Evolutionary conservation across 108 stramenopile species (phyloP).

Genomic region (Epipyxis sp.): DNA sequence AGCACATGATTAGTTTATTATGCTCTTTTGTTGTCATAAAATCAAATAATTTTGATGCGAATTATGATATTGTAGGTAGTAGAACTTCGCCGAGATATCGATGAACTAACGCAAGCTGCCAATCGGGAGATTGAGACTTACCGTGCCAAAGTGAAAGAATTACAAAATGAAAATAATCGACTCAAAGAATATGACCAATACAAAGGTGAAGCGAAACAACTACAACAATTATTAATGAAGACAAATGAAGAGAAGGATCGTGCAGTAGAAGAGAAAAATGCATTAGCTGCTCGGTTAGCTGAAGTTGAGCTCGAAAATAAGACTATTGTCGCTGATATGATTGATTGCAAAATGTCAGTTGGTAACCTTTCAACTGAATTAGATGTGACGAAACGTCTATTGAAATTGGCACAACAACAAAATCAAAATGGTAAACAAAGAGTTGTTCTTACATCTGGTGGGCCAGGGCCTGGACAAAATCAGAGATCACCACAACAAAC

Average conservation of each 20-base stretch:
- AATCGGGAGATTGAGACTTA: background rate
- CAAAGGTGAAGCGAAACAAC: background rate
- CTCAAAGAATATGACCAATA: background rate
- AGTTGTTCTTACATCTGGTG: too few relatives aligned
- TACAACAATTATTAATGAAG: background rate
- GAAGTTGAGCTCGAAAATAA: background rate
- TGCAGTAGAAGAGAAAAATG: background rate
- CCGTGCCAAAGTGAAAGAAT: background rate
- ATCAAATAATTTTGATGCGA: too few relatives aligned
- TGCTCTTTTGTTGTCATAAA: too few relatives aligned
- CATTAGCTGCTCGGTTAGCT: background rate
- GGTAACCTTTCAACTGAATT: background rate
- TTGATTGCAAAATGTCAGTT: background rate
- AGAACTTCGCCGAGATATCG: too few relatives aligned
- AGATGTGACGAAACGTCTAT: background rate
- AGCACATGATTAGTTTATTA: too few relatives aligned
- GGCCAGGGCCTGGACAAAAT: too few relatives aligned
- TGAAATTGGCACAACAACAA: slow-evolving; percentile 3
- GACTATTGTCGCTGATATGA: background rate
- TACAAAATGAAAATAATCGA: background rate
- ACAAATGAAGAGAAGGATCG: background rate
- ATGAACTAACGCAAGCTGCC: too few relatives aligned
- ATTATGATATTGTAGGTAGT: too few relatives aligned
- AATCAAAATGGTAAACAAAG: too few relatives aligned
- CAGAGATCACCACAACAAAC: too few relatives aligned